These are phyloP conservation scores for Akanthomyces lecanii DNA, from an alignment of 2,329 filamentous ascomycete species.

Conservation along the genomic window DNA sequence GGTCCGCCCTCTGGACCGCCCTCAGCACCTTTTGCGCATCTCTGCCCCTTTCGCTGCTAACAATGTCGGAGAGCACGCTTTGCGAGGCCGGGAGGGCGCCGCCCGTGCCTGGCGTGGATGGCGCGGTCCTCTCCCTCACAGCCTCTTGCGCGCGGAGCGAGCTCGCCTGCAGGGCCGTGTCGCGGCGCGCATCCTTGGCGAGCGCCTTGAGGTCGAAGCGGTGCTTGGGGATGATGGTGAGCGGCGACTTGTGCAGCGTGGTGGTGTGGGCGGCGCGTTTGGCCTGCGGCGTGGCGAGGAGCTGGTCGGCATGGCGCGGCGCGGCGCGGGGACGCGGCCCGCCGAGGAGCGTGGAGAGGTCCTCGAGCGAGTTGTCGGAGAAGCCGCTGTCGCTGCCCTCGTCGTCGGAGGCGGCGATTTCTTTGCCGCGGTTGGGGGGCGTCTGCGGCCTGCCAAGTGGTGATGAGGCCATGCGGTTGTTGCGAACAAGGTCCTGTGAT, in stretches of 20 bases:
- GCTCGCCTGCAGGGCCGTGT: slow-evolving; percentile 56
- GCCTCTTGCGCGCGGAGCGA: slow-evolving; percentile 40
- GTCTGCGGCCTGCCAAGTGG: slow-evolving; percentile 42
- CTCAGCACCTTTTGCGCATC: slow-evolving; percentile 42
- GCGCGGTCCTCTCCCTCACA: slow-evolving; percentile 17
- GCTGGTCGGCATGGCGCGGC: slow-evolving; percentile 15
- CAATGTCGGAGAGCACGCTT: slow-evolving; percentile 28
- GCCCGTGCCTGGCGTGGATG: slow-evolving; percentile 10
- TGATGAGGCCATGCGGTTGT: slow-evolving; percentile 15
- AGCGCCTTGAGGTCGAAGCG: slow-evolving; percentile 62
- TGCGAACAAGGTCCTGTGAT: not conserved
- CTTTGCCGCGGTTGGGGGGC: slow-evolving; percentile 17
- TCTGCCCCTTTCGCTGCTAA: slow-evolving; percentile 35
- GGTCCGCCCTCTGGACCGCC: slow-evolving; percentile 49
- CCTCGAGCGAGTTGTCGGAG: slow-evolving; percentile 56
- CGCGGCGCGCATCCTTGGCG: slow-evolving; percentile 53
- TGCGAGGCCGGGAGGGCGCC: not conserved
- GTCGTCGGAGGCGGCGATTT: slow-evolving; percentile 69
- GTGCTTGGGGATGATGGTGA: slow-evolving; percentile 51
- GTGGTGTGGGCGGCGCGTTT: slow-evolving; percentile 43
- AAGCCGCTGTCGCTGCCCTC: slow-evolving; percentile 54
- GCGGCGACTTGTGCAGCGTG: slow-evolving; percentile 42
- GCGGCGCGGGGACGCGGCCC: slow-evolving; percentile 22
- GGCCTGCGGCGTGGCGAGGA: slow-evolving; percentile 11
- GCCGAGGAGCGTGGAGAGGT: slow-evolving; percentile 38